Evolutionary conservation across 2,329 filamentous ascomycete species (phyloP), one percentile per base, ranked within the genome.

Genomic region (Hypoxylon sp.): DNA sequence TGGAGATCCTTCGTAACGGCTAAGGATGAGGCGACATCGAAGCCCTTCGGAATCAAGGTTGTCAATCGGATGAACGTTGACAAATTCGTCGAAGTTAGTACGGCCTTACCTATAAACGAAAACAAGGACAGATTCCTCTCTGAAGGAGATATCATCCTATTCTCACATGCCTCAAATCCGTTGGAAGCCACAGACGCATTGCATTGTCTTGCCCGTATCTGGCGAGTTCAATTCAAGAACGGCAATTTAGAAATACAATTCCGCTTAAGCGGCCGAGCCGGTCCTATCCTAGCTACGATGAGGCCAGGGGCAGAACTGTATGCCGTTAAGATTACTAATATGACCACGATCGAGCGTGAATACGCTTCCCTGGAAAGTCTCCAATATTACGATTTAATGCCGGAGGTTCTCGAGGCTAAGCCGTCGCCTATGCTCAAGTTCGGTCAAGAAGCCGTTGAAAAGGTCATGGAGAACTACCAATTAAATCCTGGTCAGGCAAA

Each of bases 361-460:
- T 99, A 94, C 78, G 96, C 94, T 62, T 93, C 96, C 0, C 82
- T 99, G 30, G 92, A 94, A 81, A 95, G 93, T 74, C 80, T 99
- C 69, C 92, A 97, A 78, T 98, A 97, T 79, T 99, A 98, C 75
- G 96, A 99, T 79, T 85, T 99, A 19, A 97, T 95, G 83, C 91
- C 95, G 63, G 96, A 99, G 80, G 93, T 99, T 62, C 84, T 97
- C 51, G 90, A 90, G 73, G 96, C 94, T 2, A 93, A 94, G 76
- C 96, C 97, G 0, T 98, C 95, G 5, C 94, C 93, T 1, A 89
- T 98, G 72, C 86, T 97, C 57, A 89, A 88, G 5, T 98, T 97
- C 77, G 88, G 89, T 45, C 90, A 95, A 3, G 88, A 92, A 68
- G 90, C 90, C 66, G 82, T 97, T 5, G 82, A 87, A 5, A 86